These are phyloP conservation scores for Penicillium brasilianum DNA, from an alignment of 2,329 filamentous ascomycete species.

Conservation along the genomic window DNA sequence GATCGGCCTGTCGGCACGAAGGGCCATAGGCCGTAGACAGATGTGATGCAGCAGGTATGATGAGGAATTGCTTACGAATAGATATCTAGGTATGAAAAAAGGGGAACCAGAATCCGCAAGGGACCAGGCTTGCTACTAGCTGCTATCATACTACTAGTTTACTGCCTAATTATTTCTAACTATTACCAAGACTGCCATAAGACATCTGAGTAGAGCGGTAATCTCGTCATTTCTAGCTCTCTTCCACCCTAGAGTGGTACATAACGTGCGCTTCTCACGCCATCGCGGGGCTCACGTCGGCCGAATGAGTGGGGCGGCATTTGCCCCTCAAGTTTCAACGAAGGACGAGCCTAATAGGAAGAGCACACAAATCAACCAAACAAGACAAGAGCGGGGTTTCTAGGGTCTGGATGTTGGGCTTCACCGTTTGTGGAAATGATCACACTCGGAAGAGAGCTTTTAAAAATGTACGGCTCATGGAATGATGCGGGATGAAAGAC, in stretches of 20 bases:
- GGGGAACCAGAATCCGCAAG: not conserved
- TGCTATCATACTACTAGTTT: not conserved
- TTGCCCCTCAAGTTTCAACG: slow-evolving; percentile 6
- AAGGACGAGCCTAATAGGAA: not conserved
- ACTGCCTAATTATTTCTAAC: not conserved
- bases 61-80: not conserved
- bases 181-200: not conserved
- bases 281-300: slow-evolving; percentile 26
- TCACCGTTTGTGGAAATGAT: not conserved
- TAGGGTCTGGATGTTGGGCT: not conserved
- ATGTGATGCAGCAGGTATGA: too few species aligned
- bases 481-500: not conserved
- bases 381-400: not conserved
- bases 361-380: not conserved
- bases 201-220: not conserved
- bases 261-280: slow-evolving; percentile 21
- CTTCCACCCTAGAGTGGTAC: not conserved
- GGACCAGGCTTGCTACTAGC: not conserved
- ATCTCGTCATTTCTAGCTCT: not conserved
- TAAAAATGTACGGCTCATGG: not conserved
- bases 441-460: not conserved
- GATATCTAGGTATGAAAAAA: not conserved
- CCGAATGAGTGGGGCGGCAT: slow-evolving; percentile 18
- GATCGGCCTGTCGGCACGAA: slow-evolving; percentile 17
- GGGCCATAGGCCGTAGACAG: not conserved